Evolutionary conservation across 176 grass and related monocot genomes (phyloP).

Genomic region (Metroxylon sagu): DNA sequence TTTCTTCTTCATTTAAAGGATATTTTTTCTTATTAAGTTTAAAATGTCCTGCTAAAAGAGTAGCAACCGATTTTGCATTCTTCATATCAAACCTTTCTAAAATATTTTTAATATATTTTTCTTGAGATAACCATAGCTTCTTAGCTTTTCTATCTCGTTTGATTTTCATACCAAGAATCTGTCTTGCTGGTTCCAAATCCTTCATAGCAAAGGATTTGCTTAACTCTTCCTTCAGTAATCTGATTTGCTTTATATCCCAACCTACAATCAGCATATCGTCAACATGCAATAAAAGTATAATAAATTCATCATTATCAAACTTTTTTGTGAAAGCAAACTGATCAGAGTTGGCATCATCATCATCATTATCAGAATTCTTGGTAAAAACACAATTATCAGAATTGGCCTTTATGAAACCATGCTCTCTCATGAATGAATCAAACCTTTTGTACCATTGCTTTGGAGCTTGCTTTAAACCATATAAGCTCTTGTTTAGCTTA

Average conservation of each 20-base stretch:
- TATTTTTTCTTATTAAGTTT: constrained; percentile 2
- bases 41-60: too few species aligned
- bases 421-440: too few species aligned
- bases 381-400: too few species aligned
- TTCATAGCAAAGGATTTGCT: background rate
- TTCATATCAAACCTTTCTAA: constrained; percentile 3
- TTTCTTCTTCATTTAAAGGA: too few species aligned
- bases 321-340: too few species aligned
- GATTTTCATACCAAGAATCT: constrained; percentile 5
- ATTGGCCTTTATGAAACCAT: too few species aligned
- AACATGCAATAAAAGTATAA: constrained; percentile 15
- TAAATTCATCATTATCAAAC: too few species aligned
- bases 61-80: background rate
- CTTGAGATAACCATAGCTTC: constrained; percentile 10
- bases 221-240: constrained; percentile 7
- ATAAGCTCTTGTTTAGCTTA: too few species aligned
- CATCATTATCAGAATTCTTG: too few species aligned
- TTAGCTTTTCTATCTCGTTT: background rate
- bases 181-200: background rate
- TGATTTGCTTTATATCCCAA: background rate
- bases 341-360: too few species aligned
- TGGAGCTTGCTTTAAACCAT: too few species aligned
- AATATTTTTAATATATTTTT: constrained; percentile 5
- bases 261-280: constrained; percentile 3
- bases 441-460: too few species aligned